These are phyloP conservation scores for Spirogloea muscicola DNA, from an alignment of 139 green algal genomes.

Conservation along the genomic window DNA sequence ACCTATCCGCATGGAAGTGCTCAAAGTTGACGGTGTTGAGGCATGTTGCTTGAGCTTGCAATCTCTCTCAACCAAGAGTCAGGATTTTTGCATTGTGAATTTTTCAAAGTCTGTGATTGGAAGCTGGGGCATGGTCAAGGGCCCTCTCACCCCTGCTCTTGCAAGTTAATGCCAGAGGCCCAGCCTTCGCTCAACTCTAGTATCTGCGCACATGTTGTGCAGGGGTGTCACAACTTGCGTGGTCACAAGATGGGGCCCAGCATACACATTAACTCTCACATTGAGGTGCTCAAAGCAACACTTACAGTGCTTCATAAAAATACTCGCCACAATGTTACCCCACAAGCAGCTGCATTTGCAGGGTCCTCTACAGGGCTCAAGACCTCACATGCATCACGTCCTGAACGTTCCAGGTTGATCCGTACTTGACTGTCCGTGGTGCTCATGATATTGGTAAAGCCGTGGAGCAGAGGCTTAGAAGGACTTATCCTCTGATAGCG, in stretches of 20 bases:
- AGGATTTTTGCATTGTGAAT: no score
- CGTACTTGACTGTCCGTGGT: conserved; percentile 13
- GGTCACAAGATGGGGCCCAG: conserved; percentile 31
- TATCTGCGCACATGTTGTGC: background rate
- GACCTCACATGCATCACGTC: no score
- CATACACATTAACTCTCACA: conserved; percentile 31
- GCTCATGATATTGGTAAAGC: conserved; percentile 37
- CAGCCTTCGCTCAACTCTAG: background rate
- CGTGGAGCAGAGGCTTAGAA: conserved; percentile 5
- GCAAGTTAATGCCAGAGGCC: background rate
- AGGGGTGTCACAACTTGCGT: conserved; percentile 36
- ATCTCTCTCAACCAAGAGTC: background rate
- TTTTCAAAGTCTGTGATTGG: background rate
- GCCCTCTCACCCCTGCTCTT: background rate
- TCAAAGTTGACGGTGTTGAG: conserved; percentile 13
- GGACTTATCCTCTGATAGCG: background rate
- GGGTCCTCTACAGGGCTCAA: no score
- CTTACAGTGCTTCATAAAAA: background rate
- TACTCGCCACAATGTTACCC: background rate
- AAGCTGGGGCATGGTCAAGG: background rate
- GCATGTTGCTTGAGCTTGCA: background rate
- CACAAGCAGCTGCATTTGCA: background rate
- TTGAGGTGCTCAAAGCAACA: conserved; percentile 13
- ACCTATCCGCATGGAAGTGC: conserved; percentile 10
- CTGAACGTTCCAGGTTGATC: conserved; percentile 43